Evolutionary conservation across 257 asterid genomes (phyloP).

Genomic region (Coffea eugenioides): DNA sequence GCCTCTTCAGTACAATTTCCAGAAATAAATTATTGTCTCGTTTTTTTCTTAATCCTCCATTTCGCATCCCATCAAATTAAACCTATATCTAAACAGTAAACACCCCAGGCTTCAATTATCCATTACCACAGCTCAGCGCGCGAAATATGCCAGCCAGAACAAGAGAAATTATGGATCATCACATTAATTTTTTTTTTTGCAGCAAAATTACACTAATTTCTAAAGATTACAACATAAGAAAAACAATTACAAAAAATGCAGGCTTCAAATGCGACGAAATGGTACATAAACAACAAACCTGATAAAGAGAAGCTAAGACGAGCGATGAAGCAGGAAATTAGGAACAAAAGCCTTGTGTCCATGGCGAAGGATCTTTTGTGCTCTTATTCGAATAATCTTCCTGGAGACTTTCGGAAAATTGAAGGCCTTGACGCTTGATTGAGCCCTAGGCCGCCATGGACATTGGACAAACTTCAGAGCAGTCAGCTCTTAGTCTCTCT

Average conservation of each 20-base stretch:
- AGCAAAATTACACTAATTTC: background rate
- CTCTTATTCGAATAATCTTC: background rate
- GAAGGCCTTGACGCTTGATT: slow-evolving; percentile 5
- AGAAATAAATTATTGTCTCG: background rate
- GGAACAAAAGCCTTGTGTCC: slow-evolving; percentile 44
- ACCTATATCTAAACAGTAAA: background rate
- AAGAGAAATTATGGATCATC: too few relatives aligned
- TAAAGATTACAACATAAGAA: background rate
- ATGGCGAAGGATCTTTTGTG: slow-evolving; percentile 30
- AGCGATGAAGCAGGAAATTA: slow-evolving; percentile 42
- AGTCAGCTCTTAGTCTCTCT: background rate
- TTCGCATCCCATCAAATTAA: background rate
- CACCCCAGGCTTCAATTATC: background rate
- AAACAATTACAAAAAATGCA: background rate
- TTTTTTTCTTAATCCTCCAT: background rate
- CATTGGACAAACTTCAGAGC: background rate
- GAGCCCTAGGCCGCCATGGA: slow-evolving; percentile 53
- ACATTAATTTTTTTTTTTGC: too few relatives aligned
- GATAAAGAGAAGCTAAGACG: slow-evolving; percentile 41
- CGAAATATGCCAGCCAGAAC: too few relatives aligned
- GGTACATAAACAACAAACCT: slow-evolving; percentile 33
- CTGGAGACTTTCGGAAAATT: background rate
- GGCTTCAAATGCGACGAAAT: background rate
- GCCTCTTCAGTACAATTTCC: background rate
- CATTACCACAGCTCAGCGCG: too few relatives aligned